Evolutionary conservation across 2,329 filamentous ascomycete genomes (phyloP).

Genomic region (Aspergillus clavatus): DNA sequence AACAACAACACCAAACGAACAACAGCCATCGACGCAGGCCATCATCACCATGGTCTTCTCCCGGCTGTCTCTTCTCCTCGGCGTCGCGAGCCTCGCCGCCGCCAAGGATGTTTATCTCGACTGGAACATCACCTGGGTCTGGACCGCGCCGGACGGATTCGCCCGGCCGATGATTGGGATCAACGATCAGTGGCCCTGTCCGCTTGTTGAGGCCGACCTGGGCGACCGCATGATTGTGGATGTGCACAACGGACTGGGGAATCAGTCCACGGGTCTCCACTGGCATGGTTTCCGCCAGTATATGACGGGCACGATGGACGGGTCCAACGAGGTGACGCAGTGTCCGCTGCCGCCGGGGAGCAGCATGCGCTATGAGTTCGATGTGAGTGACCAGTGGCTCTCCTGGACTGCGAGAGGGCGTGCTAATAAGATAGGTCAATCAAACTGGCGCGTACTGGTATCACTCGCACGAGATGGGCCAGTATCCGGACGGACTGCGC

Average conservation of each 20-base stretch:
- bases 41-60: background rate
- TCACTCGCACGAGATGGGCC: constrained; percentile 62
- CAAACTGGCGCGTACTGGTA: constrained; percentile 79
- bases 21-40: background rate
- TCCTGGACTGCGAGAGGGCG: too few relatives aligned
- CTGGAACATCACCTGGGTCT: constrained; percentile 62
- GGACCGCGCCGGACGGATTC: constrained; percentile 65
- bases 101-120: constrained; percentile 38
- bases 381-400: constrained; percentile 15
- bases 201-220: constrained; percentile 44
- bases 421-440: constrained; percentile 37
- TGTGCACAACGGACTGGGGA: constrained; percentile 37
- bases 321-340: constrained; percentile 60
- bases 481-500: constrained; percentile 67
- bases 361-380: constrained; percentile 65
- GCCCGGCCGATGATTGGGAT: constrained; percentile 66
- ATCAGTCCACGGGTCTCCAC: constrained; percentile 38
- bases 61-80: background rate
- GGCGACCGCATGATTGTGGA: constrained; percentile 38
- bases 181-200: constrained; percentile 71
- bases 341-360: constrained; percentile 61
- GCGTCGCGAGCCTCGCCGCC: background rate
- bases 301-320: constrained; percentile 67
- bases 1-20: too few relatives aligned
- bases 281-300: constrained; percentile 71